Conservation (phyloP, 73 alveolate genomes). For the Blepharisma japonicum region DNA sequence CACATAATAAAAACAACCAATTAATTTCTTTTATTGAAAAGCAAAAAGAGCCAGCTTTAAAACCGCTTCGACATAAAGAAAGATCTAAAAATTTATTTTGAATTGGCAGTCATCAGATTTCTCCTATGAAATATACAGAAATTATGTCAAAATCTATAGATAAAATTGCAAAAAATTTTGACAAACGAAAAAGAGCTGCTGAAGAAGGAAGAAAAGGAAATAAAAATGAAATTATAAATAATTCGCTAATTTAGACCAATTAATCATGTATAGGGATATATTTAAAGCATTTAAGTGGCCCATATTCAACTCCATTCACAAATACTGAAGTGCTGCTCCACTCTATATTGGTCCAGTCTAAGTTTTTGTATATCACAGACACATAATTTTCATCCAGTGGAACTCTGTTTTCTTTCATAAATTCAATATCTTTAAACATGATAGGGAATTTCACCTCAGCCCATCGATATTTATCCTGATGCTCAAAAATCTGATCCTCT, state of each 20-base stretch:
- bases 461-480: slow-evolving; percentile 62
- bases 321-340: slow-evolving; percentile 80
- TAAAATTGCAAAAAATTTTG: not conserved
- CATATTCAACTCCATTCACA: slow-evolving; percentile 53
- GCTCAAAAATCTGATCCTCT: slow-evolving; percentile 56
- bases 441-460: slow-evolving; percentile 70
- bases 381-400: slow-evolving; percentile 68
- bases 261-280: slow-evolving; percentile 35
- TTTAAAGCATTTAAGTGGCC: slow-evolving; percentile 61
- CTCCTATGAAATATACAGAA: not conserved
- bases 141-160: not conserved
- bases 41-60: slow-evolving; percentile 11
- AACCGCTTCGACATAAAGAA: slow-evolving; percentile 7
- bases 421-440: slow-evolving; percentile 27
- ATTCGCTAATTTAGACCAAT: too few relatives aligned
- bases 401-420: slow-evolving; percentile 36
- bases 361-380: slow-evolving; percentile 47
- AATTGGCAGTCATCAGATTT: not conserved
- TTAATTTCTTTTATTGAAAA: slow-evolving; percentile 1
- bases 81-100: slow-evolving; percentile 1
- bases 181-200: not conserved
- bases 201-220: not conserved
- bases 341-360: slow-evolving; percentile 81
- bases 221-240: too few relatives aligned
- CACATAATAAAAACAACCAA: slow-evolving; percentile 13